Evolutionary conservation across 2,329 filamentous ascomycete genomes (phyloP).

Genomic region (Nemania diffusa): DNA sequence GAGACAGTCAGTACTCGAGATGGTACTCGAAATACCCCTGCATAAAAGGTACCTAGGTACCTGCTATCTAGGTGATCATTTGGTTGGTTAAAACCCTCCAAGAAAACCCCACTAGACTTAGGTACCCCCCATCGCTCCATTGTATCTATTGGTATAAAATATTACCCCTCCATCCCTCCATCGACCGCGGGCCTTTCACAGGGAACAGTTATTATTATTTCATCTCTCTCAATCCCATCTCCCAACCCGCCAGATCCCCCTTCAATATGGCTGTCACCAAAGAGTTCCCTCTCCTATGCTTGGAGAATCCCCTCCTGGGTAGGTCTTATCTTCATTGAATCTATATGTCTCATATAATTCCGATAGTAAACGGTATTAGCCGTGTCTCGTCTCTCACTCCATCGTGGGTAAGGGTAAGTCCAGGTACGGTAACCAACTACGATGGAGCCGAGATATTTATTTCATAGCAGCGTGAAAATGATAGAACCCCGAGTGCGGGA

Average conservation of each 20-base stretch:
- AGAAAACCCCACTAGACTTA: too few relatives aligned
- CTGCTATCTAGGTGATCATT: too few relatives aligned
- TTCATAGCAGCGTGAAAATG: not conserved
- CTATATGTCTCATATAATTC: slow-evolving; percentile 20
- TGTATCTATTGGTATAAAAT: slow-evolving; percentile 43
- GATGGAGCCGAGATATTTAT: not conserved
- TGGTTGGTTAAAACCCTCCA: too few relatives aligned
- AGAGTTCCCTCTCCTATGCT: slow-evolving; percentile 88
- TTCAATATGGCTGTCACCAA: slow-evolving; percentile 76
- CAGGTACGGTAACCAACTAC: too few relatives aligned
- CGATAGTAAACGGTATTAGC: not conserved
- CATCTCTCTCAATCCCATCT: slow-evolving; percentile 25
- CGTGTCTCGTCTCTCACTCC: not conserved
- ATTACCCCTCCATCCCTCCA: slow-evolving; percentile 46
- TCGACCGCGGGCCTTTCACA: not conserved
- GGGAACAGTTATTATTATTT: not conserved
- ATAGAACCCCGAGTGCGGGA: not conserved
- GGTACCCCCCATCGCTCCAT: not conserved
- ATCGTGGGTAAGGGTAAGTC: not conserved
- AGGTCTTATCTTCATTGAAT: slow-evolving; percentile 50
- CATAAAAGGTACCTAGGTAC: too few relatives aligned
- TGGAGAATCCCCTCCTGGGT: slow-evolving; percentile 98
- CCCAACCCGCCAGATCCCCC: slow-evolving; percentile 25
- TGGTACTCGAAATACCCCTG: too few relatives aligned
- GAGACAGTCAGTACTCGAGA: too few relatives aligned